Evolutionary conservation across 352 stramenopile genomes (phyloP).

Genomic region (Phytophthora vignae): DNA sequence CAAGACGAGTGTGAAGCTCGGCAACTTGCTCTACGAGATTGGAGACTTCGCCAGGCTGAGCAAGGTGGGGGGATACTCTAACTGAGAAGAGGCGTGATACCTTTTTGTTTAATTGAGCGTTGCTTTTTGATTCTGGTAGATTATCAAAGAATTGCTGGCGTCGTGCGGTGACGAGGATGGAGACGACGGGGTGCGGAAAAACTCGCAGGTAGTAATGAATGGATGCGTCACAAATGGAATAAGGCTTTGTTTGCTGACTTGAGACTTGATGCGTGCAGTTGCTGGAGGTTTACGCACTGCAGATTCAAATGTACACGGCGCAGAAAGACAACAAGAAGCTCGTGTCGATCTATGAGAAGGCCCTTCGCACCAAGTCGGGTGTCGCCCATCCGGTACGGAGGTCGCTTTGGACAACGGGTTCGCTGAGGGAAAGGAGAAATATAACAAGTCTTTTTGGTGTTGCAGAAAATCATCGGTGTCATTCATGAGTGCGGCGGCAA

Average conservation of each 20-base stretch:
- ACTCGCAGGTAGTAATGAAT: constrained; percentile 57
- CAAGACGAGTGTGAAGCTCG: constrained; percentile 96
- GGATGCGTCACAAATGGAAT: neutral
- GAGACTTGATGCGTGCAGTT: constrained; percentile 52
- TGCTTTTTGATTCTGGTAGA: constrained; percentile 34
- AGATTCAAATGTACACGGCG: constrained; percentile 94
- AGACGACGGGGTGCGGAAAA: constrained; percentile 89
- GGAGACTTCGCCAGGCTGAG: constrained; percentile 71
- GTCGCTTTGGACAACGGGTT: neutral
- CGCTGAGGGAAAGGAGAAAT: neutral
- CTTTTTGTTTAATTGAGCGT: neutral
- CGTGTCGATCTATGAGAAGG: constrained; percentile 93
- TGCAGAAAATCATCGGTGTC: constrained; percentile 92
- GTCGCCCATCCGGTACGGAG: constrained; percentile 85
- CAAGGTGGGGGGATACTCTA: constrained; percentile 45
- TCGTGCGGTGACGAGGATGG: constrained; percentile 87
- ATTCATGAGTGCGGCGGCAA: constrained; percentile 97
- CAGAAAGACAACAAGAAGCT: constrained; percentile 96
- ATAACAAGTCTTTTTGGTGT: neutral
- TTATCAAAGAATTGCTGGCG: constrained; percentile 86
- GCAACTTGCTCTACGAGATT: constrained; percentile 93
- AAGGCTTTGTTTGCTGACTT: constrained; percentile 24
- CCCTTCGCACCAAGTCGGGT: constrained; percentile 88
- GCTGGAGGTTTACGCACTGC: constrained; percentile 93
- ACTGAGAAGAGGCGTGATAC: neutral